Evolutionary conservation across 108 stramenopile species (phyloP).

Genomic region (Aurantiochytrium sp.): DNA sequence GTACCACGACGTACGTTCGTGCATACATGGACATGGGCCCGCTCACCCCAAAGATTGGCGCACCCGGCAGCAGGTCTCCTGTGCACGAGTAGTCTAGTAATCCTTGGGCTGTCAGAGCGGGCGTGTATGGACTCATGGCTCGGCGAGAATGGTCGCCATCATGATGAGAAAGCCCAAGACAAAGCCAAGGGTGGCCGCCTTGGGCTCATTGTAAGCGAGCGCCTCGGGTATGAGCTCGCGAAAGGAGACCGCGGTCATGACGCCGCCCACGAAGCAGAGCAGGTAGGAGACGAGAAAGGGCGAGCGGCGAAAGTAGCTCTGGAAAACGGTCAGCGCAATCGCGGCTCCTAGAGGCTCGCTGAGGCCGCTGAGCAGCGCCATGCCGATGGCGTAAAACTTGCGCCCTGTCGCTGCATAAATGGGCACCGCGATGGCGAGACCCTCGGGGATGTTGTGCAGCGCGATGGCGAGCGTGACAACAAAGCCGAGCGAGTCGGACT

Average conservation of each 20-base stretch:
- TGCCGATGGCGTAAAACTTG: conserved; percentile 71
- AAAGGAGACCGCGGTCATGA: conserved; percentile 78
- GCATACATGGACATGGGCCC: no score
- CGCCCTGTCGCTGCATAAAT: conserved; percentile 79
- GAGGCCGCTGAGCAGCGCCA: conserved; percentile 67
- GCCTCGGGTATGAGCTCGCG: conserved; percentile 89
- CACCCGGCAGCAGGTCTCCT: no score
- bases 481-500: conserved; percentile 43
- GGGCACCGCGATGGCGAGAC: conserved; percentile 77
- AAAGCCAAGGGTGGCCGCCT: background rate
- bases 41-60: no score
- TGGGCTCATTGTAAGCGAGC: conserved; percentile 65
- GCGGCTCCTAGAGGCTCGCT: conserved; percentile 72
- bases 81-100: no score
- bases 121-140: background rate
- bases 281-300: conserved; percentile 71
- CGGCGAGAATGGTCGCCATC: background rate
- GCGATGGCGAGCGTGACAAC: conserved; percentile 77
- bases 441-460: conserved; percentile 85
- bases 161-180: background rate
- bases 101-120: no score
- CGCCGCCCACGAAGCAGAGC: conserved; percentile 66
- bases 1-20: no score
- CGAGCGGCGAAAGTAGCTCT: conserved; percentile 48
- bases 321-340: conserved; percentile 67